Evolutionary conservation across 768 basidiomycete species (phyloP).

Genomic region (Naganishia vishniacii): DNA sequence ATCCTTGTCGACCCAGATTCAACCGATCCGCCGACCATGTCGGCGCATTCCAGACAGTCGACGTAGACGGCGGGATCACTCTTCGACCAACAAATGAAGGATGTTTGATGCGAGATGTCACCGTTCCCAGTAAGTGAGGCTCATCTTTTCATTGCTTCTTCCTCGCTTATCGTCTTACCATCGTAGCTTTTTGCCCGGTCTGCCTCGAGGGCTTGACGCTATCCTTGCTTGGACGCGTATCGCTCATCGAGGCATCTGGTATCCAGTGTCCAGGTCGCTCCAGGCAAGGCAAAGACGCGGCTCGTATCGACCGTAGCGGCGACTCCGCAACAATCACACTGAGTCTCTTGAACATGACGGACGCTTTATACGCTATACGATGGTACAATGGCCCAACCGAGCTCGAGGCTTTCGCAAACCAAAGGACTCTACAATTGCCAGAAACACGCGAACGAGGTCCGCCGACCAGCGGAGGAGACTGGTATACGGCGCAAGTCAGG

Average conservation of each 20-base stretch:
- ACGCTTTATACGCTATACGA: background rate
- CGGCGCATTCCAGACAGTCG: conserved; percentile 42
- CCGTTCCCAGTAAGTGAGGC: conserved; percentile 36
- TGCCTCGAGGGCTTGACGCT: conserved; percentile 35
- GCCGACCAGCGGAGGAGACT: background rate
- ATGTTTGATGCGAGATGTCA: conserved; percentile 46
- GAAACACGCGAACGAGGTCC: too few species aligned
- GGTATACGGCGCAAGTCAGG: background rate
- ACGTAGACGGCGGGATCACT: conserved; percentile 34
- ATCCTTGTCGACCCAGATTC: conserved; percentile 27
- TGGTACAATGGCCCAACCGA: background rate
- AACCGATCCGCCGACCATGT: conserved; percentile 35
- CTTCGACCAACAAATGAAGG: conserved; percentile 44
- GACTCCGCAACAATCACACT: background rate
- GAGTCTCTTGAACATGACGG: background rate
- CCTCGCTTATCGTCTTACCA: background rate
- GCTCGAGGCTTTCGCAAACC: background rate
- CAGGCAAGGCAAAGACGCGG: background rate
- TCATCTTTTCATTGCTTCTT: background rate
- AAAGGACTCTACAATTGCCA: background rate
- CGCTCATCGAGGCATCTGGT: conserved; percentile 19
- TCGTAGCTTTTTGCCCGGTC: conserved; percentile 38
- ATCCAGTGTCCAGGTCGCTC: conserved; percentile 6
- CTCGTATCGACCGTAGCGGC: background rate
- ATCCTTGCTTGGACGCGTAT: conserved; percentile 16